Evolutionary conservation across 345 rosid species (phyloP).

Genomic region (Arabidopsis thaliana): TAIR10.1 NC_003076.8:9634001-9634500

Average conservation of each 20-base stretch:
- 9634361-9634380: conserved; percentile 59
- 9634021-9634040: conserved; percentile 49
- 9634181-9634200: conserved; percentile 34
- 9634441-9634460: conserved; percentile 50
- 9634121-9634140: conserved; percentile 48
- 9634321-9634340: conserved; percentile 48
- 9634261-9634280: conserved; percentile 45
- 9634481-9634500: conserved; percentile 38
- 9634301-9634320: conserved; percentile 47
- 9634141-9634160: conserved; percentile 43
- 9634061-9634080: conserved; percentile 49
- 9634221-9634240: conserved; percentile 42
- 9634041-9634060: conserved; percentile 45
- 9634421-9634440: conserved; percentile 55
- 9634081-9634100: conserved; percentile 49
- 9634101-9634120: conserved; percentile 45
- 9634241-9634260: conserved; percentile 48
- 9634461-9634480: conserved; percentile 50
- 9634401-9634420: conserved; percentile 46
- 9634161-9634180: conserved; percentile 48
- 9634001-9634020: conserved; percentile 44
- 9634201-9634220: conserved; percentile 48
- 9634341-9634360: conserved; percentile 47
- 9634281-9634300: conserved; percentile 52
- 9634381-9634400: conserved; percentile 47